Conservation (phyloP, 2,329 filamentous ascomycete genomes). For the Phyllosticta capitalensis region DNA sequence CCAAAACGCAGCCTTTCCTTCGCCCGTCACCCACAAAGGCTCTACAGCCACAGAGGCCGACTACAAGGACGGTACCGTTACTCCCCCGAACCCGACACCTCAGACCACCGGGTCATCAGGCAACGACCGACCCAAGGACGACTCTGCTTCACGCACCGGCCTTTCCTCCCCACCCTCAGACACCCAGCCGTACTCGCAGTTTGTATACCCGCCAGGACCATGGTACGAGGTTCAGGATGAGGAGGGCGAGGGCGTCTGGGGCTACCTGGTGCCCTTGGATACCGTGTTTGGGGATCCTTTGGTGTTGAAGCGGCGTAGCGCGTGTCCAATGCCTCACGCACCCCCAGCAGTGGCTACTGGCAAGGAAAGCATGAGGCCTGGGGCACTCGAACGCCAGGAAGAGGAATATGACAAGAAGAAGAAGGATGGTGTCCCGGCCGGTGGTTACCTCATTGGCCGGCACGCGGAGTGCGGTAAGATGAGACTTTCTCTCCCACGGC, state of each 20-base stretch:
- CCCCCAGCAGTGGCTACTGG: constrained; percentile 28
- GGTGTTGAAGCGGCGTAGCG: constrained; percentile 64
- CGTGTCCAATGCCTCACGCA: constrained; percentile 52
- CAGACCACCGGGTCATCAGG: constrained; percentile 29
- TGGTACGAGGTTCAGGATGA: constrained; percentile 81
- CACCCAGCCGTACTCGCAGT: constrained; percentile 74
- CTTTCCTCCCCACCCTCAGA: constrained; percentile 61
- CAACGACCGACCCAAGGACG: constrained; percentile 13
- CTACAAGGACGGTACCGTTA: constrained; percentile 61
- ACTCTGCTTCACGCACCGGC: constrained; percentile 22
- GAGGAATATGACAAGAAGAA: constrained; percentile 47
- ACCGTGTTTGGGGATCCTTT: constrained; percentile 57
- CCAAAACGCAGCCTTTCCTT: constrained; percentile 53
- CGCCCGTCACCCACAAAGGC: constrained; percentile 64
- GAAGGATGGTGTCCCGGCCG: constrained; percentile 50
- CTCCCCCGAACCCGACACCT: constrained; percentile 43
- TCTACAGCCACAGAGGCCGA: constrained; percentile 49
- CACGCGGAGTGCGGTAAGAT: constrained; percentile 85
- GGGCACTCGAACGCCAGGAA: constrained; percentile 50
- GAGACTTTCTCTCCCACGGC: background rate
- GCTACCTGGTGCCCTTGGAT: constrained; percentile 80
- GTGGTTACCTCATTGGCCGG: constrained; percentile 83
- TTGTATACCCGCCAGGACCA: constrained; percentile 61
- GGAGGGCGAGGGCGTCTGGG: constrained; percentile 81
- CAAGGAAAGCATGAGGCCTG: constrained; percentile 36